Conservation (phyloP, 2,329 filamentous ascomycete genomes). For the Trichoderma simmonsii region DNA sequence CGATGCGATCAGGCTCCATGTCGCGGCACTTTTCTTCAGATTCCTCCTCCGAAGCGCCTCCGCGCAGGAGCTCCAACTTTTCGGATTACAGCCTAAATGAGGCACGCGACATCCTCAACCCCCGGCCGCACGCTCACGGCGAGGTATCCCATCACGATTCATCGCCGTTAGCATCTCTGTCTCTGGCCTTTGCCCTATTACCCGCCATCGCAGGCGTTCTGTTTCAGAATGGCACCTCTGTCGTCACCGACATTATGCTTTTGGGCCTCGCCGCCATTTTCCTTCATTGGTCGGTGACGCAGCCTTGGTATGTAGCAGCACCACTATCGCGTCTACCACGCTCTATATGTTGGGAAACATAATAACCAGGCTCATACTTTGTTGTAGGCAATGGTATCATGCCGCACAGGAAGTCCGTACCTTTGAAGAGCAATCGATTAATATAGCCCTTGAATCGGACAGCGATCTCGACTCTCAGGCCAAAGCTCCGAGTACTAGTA, state of each 20-base stretch:
- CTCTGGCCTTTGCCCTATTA: constrained; percentile 77
- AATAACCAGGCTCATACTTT: background rate
- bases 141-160: constrained; percentile 47
- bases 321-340: background rate
- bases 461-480: constrained; percentile 35
- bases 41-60: constrained; percentile 32
- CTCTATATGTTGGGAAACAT: background rate
- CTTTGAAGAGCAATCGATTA: constrained; percentile 44
- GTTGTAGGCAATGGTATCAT: constrained; percentile 68
- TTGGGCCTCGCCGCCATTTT: constrained; percentile 79
- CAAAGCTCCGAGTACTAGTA: constrained; percentile 22
- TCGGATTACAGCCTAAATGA: constrained; percentile 73
- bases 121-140: constrained; percentile 34
- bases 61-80: constrained; percentile 72
- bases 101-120: constrained; percentile 65
- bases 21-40: constrained; percentile 26
- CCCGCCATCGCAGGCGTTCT: constrained; percentile 82
- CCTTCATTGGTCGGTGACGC: constrained; percentile 85
- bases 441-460: constrained; percentile 44
- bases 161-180: constrained; percentile 74
- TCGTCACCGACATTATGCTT: constrained; percentile 82
- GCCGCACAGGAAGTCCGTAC: constrained; percentile 63
- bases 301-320: constrained; percentile 68
- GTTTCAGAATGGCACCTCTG: constrained; percentile 77
- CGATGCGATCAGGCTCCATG: constrained; percentile 23